Evolutionary conservation across 192 early-diverging fungal species (phyloP), one percentile per base, ranked within the genome.

Genomic region (Linnemannia hyalina): DNA sequence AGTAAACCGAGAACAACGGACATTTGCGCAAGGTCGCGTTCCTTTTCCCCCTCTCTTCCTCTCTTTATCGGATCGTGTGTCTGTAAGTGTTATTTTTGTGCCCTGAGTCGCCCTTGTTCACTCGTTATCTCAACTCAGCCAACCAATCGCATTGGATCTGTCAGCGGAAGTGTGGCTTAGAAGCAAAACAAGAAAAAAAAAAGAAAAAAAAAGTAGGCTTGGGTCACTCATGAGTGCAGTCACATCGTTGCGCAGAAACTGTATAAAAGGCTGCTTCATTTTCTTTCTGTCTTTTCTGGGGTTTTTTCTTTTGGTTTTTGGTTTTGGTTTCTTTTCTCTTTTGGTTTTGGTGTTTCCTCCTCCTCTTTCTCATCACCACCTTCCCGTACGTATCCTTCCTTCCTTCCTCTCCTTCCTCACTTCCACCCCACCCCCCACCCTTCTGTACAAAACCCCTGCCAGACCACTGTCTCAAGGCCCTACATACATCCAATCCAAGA

Each of bases 281-380:
- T 35, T 72, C 32, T 36, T 68, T 36, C 26, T 26, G n/a, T 73
- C 52, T 73, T 80, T 81, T 77, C 76, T 81, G 73, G 80, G 84
- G 78, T 86, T 86, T 85, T 85, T 63, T 78, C 73, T 86, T 86
- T 86, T 85, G 74, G 77, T 80, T 80, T 80, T 77, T 77, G 74
- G 74, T 86, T 86, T 74, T 80, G 74, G 78, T 68, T 79, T 83
- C 69, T 49, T 79, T 65, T 78, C 52, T 74, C 40, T 76, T 77
- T 76, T 86, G 74, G 71, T 74, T 80, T 80, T 78, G 77, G 74
- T 85, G 42, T 26, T 75, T 70, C 52, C 74, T 75, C 52, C 54
- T 76, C 69, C 71, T 75, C 42, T 40, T 68, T 15, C 44, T 73
- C 42, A 41, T 36, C 57, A 72, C 73, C 55, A 47, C 52, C 81